Conservation (phyloP, 495 filamentous ascomycete species). For the Penicillium desertorum region DNA sequence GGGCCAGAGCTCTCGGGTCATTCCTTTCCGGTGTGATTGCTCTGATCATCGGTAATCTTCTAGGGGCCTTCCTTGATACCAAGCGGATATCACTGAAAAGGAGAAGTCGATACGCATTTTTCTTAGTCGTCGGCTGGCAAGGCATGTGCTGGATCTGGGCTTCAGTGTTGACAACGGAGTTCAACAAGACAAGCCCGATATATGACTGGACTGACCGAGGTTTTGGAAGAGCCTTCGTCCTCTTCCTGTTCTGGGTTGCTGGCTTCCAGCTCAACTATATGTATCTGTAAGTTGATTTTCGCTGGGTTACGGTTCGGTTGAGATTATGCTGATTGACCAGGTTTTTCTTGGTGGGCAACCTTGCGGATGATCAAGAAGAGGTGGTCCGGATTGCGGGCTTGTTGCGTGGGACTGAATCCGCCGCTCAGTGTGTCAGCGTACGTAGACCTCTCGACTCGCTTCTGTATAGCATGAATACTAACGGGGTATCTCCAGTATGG, state of each 20-base stretch:
- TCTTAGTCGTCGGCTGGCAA: conserved; percentile 50
- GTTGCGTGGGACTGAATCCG: conserved; percentile 61
- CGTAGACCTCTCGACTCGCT: conserved; percentile 7
- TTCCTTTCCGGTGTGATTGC: conserved; percentile 61
- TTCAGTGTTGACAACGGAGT: conserved; percentile 54
- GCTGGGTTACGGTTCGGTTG: neutral
- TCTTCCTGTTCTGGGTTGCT: conserved; percentile 58
- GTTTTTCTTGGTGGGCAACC: conserved; percentile 61
- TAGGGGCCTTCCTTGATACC: conserved; percentile 57
- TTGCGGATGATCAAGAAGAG: conserved; percentile 55
- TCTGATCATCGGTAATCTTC: conserved; percentile 54
- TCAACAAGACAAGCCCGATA: conserved; percentile 46
- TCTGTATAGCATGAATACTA: conserved; percentile 2
- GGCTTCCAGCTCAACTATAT: conserved; percentile 66
- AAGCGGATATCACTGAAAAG: conserved; percentile 48
- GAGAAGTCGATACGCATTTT: conserved; percentile 44
- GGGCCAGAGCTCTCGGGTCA: conserved; percentile 60
- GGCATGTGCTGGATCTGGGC: conserved; percentile 65
- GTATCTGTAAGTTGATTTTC: conserved; percentile 47
- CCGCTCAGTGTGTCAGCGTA: conserved; percentile 59
- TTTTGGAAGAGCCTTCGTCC: conserved; percentile 57
- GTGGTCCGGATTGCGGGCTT: conserved; percentile 61
- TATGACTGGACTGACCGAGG: conserved; percentile 58
- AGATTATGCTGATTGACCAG: conserved; percentile 30
- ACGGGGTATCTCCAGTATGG: conserved; percentile 46